Evolutionary conservation across 805 yeast species (phyloP).

Genomic region (Kluyveromyces lactis): DNA sequence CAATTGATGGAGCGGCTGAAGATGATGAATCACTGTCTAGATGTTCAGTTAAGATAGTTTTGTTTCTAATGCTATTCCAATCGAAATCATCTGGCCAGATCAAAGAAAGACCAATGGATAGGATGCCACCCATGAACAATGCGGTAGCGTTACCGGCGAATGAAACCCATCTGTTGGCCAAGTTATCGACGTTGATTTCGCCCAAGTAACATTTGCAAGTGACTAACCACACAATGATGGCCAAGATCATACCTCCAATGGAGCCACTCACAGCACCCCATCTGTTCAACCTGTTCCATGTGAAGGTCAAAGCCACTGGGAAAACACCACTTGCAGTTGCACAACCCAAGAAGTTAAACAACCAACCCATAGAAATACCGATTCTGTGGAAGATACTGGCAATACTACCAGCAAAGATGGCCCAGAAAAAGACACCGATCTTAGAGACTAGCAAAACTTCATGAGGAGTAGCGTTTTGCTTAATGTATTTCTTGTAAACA

Average conservation of each 20-base stretch:
- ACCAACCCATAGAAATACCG: slow-evolving; percentile 33
- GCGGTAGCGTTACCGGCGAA: slow-evolving; percentile 17
- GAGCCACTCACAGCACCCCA: slow-evolving; percentile 34
- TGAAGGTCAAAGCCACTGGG: slow-evolving; percentile 32
- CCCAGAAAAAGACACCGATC: slow-evolving; percentile 35
- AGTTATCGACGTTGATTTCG: slow-evolving; percentile 28
- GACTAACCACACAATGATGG: slow-evolving; percentile 33
- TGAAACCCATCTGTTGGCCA: slow-evolving; percentile 34
- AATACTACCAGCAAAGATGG: slow-evolving; percentile 29
- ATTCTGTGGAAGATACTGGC: slow-evolving; percentile 31
- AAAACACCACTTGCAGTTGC: slow-evolving; percentile 35
- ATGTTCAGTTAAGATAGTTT: slow-evolving; percentile 22
- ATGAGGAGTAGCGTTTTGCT: slow-evolving; percentile 35
- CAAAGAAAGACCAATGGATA: neutral
- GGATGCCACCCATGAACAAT: neutral
- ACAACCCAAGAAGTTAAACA: slow-evolving; percentile 35
- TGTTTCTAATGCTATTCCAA: slow-evolving; percentile 27
- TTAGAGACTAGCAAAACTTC: slow-evolving; percentile 37
- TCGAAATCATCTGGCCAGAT: slow-evolving; percentile 3
- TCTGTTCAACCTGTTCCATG: slow-evolving; percentile 32
- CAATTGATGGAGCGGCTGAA: neutral
- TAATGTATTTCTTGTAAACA: slow-evolving; percentile 37
- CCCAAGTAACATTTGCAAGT: slow-evolving; percentile 32
- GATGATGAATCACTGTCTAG: slow-evolving; percentile 1
- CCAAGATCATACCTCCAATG: slow-evolving; percentile 30